Percentiles rank a stretch among this genome's conserved stretches.
phyloP scores from a whole-genome alignment of 257 asterid species.

The Nicotiana otophora region DNA sequence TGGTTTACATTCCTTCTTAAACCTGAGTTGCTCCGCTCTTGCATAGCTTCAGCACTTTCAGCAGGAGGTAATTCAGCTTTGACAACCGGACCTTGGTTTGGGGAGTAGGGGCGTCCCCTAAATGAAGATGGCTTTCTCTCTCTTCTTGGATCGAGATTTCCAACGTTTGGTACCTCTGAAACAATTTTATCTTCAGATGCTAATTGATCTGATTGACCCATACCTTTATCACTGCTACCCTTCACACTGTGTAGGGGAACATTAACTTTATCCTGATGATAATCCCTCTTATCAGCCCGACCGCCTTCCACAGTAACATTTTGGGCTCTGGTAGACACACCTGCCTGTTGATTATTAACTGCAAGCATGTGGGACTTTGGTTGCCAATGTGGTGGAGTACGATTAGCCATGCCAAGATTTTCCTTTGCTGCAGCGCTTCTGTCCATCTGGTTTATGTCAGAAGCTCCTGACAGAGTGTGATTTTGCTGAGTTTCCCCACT shows the following conservation, averaged over 20 bases:
- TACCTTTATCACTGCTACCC: constrained; percentile 20
- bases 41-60: constrained; percentile 27
- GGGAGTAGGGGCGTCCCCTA: constrained; percentile 48
- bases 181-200: constrained; percentile 12
- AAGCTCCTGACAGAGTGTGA: constrained; percentile 26
- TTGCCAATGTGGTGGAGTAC: constrained; percentile 67
- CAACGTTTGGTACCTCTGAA: background rate
- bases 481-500: constrained; percentile 38
- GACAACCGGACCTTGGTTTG: constrained; percentile 39
- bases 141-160: constrained; percentile 24
- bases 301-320: constrained; percentile 28
- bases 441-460: constrained; percentile 36
- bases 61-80: constrained; percentile 30
- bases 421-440: constrained; percentile 38
- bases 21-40: constrained; percentile 41
- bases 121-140: constrained; percentile 44
- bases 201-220: constrained; percentile 18
- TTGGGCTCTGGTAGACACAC: constrained; percentile 31
- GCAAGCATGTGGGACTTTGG: constrained; percentile 51
- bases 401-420: constrained; percentile 42
- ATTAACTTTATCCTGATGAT: constrained; percentile 31
- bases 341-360: constrained; percentile 34
- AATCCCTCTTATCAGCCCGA: constrained; percentile 36
- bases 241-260: constrained; percentile 23
- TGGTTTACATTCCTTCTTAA: constrained; percentile 47